Base-by-base conservation (phyloP, 805 yeast genomes). In the Saturnispora ahearnii region DNA sequence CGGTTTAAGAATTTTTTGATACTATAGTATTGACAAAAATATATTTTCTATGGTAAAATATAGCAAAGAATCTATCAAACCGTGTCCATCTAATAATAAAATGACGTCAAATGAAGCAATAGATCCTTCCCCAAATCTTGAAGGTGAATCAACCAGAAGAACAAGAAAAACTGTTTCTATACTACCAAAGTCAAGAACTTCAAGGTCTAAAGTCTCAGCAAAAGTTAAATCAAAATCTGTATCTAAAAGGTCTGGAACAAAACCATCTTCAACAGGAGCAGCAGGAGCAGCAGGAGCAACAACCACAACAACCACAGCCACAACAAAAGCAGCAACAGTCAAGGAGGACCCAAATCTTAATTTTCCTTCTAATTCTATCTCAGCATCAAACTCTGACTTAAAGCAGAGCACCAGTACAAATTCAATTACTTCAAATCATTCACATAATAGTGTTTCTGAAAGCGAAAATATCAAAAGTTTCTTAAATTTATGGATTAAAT, bases 401-500 rank as follows among this genome's bases (percentile, higher is more conserved):
- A 26, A 26, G 29, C 29, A 26, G 2, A 8, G 29, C 9, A 6
- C 6, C 29, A 2, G 29, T 8, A 26, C 29, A 26, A 26, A 26
- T 26, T 26, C 29, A 22, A 36, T 22, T 18, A 22, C 24, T 36
- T 6, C 40, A 36, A 36, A 36, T 11, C 36, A 43, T 22, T 34
- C 24, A 45, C 29, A 40, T 33, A 36, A 45, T n/a, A 36, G 40
- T 22, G 11, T 11, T 22, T 38, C 42, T 8, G 18, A 22, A 9
- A 26, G 12, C 3, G 18, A 11, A 24, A 22, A 26, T 13, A 13
- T 24, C 12, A 9, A 22, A 10, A 28, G 31, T 10, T 34, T 54
- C 11, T 21, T 41, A n/a, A 5, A 48, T n/a, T 69, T 77, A 1
- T 76, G 81, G 81, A 53, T 69, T 2, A 63, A 72, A 4, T 68